Evolutionary conservation across 2,329 filamentous ascomycete species (phyloP).

Genomic region (Rhinocladiella similis): DNA sequence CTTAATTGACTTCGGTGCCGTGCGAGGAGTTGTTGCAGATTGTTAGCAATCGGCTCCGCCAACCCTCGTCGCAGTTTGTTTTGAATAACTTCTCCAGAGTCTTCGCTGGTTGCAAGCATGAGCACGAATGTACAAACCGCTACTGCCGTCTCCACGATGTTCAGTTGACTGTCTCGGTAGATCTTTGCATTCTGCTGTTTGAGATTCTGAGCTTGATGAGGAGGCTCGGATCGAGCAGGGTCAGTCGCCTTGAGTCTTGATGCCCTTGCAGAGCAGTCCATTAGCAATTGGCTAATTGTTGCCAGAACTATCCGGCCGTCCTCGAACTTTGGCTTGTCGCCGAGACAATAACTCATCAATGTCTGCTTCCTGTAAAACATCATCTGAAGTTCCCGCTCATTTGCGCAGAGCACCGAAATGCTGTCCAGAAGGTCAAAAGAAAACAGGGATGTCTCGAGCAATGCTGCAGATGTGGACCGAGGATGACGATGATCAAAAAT

Average conservation of each 20-base stretch:
- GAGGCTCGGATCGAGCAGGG: slow-evolving; percentile 9
- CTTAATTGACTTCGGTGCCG: slow-evolving; percentile 19
- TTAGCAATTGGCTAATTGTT: slow-evolving; percentile 43
- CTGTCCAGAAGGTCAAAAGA: slow-evolving; percentile 45
- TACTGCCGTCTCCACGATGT: slow-evolving; percentile 41
- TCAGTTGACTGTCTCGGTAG: slow-evolving; percentile 44
- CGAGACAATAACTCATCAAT: slow-evolving; percentile 25
- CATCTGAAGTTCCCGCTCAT: slow-evolving; percentile 41
- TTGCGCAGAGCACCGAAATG: slow-evolving; percentile 42
- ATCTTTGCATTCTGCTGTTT: slow-evolving; percentile 44
- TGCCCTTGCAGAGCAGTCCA: slow-evolving; percentile 43
- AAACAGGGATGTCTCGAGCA: slow-evolving; percentile 44
- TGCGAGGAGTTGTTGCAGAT: slow-evolving; percentile 13
- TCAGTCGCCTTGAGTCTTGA: slow-evolving; percentile 36
- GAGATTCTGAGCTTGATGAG: slow-evolving; percentile 35
- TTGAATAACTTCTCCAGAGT: slow-evolving; percentile 8
- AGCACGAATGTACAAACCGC: slow-evolving; percentile 43
- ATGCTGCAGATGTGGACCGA: slow-evolving; percentile 34
- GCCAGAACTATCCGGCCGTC: slow-evolving; percentile 39
- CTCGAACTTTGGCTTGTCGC: slow-evolving; percentile 18
- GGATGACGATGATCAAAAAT: slow-evolving; percentile 48
- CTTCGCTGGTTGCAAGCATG: slow-evolving; percentile 32
- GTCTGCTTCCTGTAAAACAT: slow-evolving; percentile 23
- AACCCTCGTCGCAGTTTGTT: slow-evolving; percentile 12
- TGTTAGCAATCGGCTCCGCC: slow-evolving; percentile 3